Conservation (phyloP, 1,284 basidiomycete genomes). For the Ganoderma lucidum region DNA sequence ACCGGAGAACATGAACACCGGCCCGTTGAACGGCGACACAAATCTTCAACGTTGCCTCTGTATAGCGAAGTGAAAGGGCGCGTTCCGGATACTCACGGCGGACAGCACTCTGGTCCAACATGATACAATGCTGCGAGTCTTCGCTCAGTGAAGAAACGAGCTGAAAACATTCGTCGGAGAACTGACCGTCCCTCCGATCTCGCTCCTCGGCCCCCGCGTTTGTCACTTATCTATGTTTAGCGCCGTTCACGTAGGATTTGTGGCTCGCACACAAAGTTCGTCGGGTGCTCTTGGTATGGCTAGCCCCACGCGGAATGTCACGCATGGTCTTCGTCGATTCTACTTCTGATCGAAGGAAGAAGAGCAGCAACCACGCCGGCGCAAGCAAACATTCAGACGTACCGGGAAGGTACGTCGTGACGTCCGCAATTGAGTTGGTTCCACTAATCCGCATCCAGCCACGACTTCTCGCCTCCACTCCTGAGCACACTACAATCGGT, state of each 20-base stretch:
- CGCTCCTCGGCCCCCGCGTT: background rate
- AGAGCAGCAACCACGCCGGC: background rate
- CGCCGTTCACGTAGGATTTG: background rate
- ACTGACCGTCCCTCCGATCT: background rate
- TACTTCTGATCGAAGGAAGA: slow-evolving; percentile 6
- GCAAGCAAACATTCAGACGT: slow-evolving; percentile 7
- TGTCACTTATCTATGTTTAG: background rate
- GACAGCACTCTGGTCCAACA: background rate
- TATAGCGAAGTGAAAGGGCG: background rate
- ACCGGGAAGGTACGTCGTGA: background rate
- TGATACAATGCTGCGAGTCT: background rate
- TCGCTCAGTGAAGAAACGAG: background rate
- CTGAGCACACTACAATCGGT: background rate
- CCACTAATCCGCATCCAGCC: slow-evolving; percentile 16
- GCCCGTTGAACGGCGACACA: background rate
- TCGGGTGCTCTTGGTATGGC: slow-evolving; percentile 8
- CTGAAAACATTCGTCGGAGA: background rate
- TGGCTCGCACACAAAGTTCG: background rate
- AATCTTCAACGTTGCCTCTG: background rate
- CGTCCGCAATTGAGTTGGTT: slow-evolving; percentile 12
- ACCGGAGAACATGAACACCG: background rate
- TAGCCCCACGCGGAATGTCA: slow-evolving; percentile 13
- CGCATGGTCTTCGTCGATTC: slow-evolving; percentile 10
- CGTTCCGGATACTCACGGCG: background rate
- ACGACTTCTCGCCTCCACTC: background rate